Percentiles rank a stretch among this genome's conserved stretches.
phyloP scores from a whole-genome alignment of 441 rosid species.

The Metrosideros polymorpha region DNA sequence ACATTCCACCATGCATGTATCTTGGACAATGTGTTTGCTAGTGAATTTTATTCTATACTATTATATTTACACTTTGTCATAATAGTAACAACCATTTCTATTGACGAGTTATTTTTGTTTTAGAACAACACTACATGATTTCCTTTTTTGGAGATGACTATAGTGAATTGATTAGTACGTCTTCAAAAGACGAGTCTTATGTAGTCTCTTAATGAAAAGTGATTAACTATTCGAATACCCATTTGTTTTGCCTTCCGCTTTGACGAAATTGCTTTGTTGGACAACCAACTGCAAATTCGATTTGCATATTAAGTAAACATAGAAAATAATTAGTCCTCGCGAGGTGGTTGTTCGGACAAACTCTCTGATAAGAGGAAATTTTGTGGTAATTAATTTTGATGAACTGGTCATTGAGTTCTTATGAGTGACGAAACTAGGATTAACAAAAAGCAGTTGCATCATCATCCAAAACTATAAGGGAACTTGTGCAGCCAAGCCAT shows the following conservation, averaged over 20 bases:
- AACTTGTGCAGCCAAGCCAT: neutral
- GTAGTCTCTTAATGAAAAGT: neutral
- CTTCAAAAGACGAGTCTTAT: accelerated
- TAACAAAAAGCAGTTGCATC: neutral
- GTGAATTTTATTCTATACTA: neutral
- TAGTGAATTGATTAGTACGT: neutral
- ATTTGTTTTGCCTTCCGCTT: neutral
- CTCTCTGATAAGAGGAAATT: neutral
- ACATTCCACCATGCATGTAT: neutral
- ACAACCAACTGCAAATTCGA: neutral
- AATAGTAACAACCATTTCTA: neutral
- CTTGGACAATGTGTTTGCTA: neutral
- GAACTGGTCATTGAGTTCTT: neutral
- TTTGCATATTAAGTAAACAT: neutral
- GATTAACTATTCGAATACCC: neutral
- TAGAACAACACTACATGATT: neutral
- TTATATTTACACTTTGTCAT: neutral
- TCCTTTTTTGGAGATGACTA: neutral
- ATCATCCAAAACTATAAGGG: neutral
- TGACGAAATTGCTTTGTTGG: neutral
- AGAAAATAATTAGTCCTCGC: neutral
- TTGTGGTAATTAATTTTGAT: too few species aligned
- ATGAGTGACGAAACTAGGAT: neutral
- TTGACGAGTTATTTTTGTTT: neutral
- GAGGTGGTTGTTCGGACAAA: neutral